phyloP scores from a whole-genome alignment of 768 basidiomycete genomes.

The Pleurotus sapidus region DNA sequence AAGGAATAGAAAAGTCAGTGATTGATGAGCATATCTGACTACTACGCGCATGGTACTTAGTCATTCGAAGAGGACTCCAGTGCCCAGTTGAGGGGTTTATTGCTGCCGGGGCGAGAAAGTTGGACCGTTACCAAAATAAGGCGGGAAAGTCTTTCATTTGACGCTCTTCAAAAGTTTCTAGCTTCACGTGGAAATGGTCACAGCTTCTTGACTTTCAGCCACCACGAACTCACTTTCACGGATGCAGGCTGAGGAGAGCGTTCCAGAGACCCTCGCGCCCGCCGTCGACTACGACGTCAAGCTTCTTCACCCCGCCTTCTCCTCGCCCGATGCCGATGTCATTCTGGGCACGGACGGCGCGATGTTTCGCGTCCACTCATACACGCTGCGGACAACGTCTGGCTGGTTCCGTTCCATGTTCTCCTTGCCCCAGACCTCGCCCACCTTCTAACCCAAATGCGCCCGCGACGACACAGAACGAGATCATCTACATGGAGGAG shows the following conservation, averaged over 20 bases:
- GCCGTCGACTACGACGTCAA: conserved; percentile 6
- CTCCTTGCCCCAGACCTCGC: conserved; percentile 43
- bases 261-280: background rate
- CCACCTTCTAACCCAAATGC: conserved; percentile 7
- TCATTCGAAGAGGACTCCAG: too few relatives aligned
- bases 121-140: too few relatives aligned
- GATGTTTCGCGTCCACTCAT: conserved; percentile 56
- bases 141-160: too few relatives aligned
- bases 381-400: conserved; percentile 59
- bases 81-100: too few relatives aligned
- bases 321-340: conserved; percentile 52
- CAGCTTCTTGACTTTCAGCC: background rate
- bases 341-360: conserved; percentile 50
- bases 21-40: too few relatives aligned
- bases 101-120: too few relatives aligned
- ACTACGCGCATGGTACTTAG: too few relatives aligned
- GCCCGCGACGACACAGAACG: background rate
- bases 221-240: background rate
- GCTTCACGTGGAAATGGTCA: too few relatives aligned
- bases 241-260: conserved; percentile 6
- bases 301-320: conserved; percentile 45
- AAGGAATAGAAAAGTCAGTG: too few relatives aligned
- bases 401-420: conserved; percentile 65
- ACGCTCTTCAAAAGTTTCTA: too few relatives aligned
- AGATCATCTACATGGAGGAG: conserved; percentile 55